Evolutionary conservation across 108 stramenopile genomes (phyloP), one percentile per base, ranked within the genome.

Genomic region (Phaeodactylum tricornutum): DNA sequence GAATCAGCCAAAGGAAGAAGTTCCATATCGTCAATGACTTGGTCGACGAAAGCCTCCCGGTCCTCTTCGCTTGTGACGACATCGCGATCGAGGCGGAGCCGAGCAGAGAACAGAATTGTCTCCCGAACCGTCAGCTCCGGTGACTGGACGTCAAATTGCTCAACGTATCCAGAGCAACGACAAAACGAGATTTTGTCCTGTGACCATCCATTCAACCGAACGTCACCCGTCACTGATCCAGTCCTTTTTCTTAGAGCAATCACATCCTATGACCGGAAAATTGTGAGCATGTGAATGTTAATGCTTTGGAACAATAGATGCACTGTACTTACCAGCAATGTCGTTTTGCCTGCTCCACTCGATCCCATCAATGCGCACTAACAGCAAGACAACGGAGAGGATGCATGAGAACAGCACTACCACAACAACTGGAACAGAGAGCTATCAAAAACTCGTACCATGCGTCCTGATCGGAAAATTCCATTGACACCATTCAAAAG

Each of bases 81-180:
- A 0, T 43, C 52, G 3, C 40, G 61, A 44, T 74, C 79, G 12
- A 94, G 81, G 9, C 94, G 74, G 32, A 95, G 69, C 8, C 67
- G 44, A 11, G 91, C 96, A 9, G 81, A 84, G 62, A 94, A 96
- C n/a, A 71, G 50, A 6, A 96, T 64, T 5, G 85, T 79, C 60
- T 96, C 93, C 22, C 56, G 35, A 25, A 94, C 89, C 15, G 92
- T 97, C 40, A 82, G 55, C 16, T 76, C 65, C 14, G 90, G 79
- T 37, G 74, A 53, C 59, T 93, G 91, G 5, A 84, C 66, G 62
- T 95, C 94, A 44, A 84, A 77, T 56, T 97, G 96, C 56, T 93
- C 89, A 9, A 89, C 87, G 50, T 93, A 96, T 9, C 89, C 95
- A 8, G 78, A 75, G 34, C 73, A 66, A 31, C 77, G 42, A 17